Evolutionary conservation across 139 green algal genomes (phyloP).

Genomic region (Micractinium conductrix): DNA sequence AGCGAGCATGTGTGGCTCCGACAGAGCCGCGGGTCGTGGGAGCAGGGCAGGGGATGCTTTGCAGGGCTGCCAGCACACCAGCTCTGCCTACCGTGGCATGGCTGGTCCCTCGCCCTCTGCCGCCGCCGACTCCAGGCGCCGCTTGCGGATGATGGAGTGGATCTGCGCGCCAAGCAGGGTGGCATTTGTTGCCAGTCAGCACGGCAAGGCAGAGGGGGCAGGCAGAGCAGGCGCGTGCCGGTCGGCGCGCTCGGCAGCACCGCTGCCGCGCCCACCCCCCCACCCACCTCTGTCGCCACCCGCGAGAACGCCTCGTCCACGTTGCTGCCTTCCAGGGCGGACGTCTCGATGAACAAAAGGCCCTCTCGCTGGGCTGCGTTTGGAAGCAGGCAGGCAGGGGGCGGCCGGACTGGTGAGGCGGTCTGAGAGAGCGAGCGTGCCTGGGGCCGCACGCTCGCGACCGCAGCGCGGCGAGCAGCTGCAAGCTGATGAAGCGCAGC

Average conservation of each 20-base stretch:
- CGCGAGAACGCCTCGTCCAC: conserved; percentile 68
- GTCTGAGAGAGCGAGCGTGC: too few species aligned
- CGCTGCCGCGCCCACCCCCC: too few species aligned
- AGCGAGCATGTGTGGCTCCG: too few species aligned
- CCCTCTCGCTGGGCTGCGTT: conserved; percentile 13
- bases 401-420: neutral
- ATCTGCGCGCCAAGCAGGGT: neutral
- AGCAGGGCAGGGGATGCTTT: too few species aligned
- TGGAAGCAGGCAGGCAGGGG: neutral
- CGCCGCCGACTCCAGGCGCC: conserved; percentile 12
- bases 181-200: neutral
- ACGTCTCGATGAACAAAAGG: conserved; percentile 73
- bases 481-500: too few species aligned
- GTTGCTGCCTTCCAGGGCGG: conserved; percentile 44
- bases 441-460: too few species aligned
- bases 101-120: neutral
- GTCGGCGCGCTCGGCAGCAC: too few species aligned
- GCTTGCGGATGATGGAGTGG: conserved; percentile 16
- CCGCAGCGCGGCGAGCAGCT: too few species aligned
- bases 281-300: conserved; percentile 9
- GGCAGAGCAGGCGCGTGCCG: neutral
- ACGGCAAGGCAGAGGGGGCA: neutral
- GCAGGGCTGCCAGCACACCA: too few species aligned
- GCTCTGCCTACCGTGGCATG: too few species aligned
- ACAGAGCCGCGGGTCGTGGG: too few species aligned